Conservation (phyloP, 1,284 basidiomycete species). For the Leccinum subrobustum region DNA sequence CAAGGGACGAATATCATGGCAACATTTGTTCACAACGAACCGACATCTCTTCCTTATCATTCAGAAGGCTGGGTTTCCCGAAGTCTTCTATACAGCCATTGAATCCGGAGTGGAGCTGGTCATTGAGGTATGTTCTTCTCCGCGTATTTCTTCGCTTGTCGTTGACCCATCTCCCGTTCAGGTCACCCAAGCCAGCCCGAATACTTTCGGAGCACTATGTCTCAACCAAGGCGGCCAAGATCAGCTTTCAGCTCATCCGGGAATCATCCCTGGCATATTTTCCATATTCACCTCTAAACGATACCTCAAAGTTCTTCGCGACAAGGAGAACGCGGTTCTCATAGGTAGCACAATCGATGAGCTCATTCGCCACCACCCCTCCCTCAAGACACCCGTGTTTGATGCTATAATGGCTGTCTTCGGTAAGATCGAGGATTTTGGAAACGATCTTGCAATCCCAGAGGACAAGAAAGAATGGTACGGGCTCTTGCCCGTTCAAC, state of each 20-base stretch:
- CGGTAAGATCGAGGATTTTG: constrained; percentile 71
- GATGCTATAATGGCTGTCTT: constrained; percentile 72
- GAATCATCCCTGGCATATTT: constrained; percentile 84
- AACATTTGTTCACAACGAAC: constrained; percentile 98
- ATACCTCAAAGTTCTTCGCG: constrained; percentile 84
- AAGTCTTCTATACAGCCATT: constrained; percentile 84
- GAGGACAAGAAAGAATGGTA: constrained; percentile 68
- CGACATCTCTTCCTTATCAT: constrained; percentile 88
- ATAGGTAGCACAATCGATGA: constrained; percentile 93
- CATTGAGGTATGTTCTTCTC: constrained; percentile 62
- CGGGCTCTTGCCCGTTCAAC: constrained; percentile 43
- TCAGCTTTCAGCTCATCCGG: constrained; percentile 75
- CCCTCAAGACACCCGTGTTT: constrained; percentile 79
- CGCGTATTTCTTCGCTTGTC: not conserved
- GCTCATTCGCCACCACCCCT: constrained; percentile 94
- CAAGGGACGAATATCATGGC: constrained; percentile 96
- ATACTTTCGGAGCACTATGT: constrained; percentile 96
- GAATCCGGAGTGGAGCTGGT: constrained; percentile 85
- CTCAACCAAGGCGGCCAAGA: constrained; percentile 90
- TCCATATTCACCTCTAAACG: constrained; percentile 83
- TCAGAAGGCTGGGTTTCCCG: constrained; percentile 90
- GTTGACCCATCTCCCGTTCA: constrained; percentile 31
- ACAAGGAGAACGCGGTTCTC: constrained; percentile 90
- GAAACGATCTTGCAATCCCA: constrained; percentile 56
- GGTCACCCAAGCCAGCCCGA: constrained; percentile 90